Evolutionary conservation across 176 grass and related monocot species (phyloP), one percentile per base, ranked within the genome.

Genomic region (Musa schizocarpa): DNA sequence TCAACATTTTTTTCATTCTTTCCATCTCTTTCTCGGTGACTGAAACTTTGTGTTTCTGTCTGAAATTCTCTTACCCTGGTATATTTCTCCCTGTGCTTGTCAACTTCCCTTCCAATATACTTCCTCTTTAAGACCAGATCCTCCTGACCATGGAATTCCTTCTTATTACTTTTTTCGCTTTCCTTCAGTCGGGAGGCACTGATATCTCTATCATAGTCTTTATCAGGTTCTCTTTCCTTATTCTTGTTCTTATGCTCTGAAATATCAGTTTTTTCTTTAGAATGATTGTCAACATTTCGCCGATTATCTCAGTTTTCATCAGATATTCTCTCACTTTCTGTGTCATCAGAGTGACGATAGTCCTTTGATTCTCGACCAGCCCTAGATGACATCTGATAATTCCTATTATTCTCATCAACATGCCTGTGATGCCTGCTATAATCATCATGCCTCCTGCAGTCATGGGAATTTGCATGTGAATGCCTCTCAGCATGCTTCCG

Each of bases 371-470:
- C 83, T 26, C 65, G 83, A 69, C 84, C 81, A 48, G 78, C 81
- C 9, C 83, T 74, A 69, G 78, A 89, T 79, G 79, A 82, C 73
- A 89, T 87, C 55, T 69, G 52, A 79, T 86, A 81, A 49, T 52
- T 81, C 76, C 84, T 92, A 34, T 82, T 82, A 87, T 84, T 69
- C 64, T 85, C 88, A 79, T 92, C 81, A 74, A 56, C 66, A 70
- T 25, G 77, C 52, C 76, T 89, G 82, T 70, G 76, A 81, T 76
- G 83, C 78, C 79, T 88, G 83, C 82, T 84, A 79, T 83, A 63
- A 87, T 93, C 88, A 78, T 86, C 88, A 81, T 85, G 92, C 76
- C 76, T 90, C 83, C 49, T 84, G 53, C 79, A 77, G 27, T 90
- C 89, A 79, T 64, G 83, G 59, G 79, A 80, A 78, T 77, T 59